Conservation (phyloP, 2,329 filamentous ascomycete species). For the Tolypocladium amazonense region DNA sequence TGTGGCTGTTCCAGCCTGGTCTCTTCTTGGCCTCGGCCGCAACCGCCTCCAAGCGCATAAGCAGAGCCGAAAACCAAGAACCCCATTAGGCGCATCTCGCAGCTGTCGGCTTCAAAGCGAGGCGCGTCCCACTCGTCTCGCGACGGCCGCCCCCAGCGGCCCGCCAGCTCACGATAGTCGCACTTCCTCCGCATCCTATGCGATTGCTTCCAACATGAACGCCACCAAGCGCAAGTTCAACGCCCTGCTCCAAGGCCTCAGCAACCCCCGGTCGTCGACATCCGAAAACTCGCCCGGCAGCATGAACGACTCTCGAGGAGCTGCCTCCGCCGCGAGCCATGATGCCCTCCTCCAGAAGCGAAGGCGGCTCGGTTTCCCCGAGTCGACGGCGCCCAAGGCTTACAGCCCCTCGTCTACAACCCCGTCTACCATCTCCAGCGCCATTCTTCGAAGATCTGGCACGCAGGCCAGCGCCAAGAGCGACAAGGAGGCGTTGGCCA, state of each 20-base stretch:
- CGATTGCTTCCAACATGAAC: constrained; percentile 39
- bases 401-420: constrained; percentile 7
- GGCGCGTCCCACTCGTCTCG: background rate
- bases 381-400: constrained; percentile 24
- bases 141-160: background rate
- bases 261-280: constrained; percentile 24
- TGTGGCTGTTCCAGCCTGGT: background rate
- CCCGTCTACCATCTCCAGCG: constrained; percentile 8
- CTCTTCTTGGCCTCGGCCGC: background rate
- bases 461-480: constrained; percentile 5
- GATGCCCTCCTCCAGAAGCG: constrained; percentile 40
- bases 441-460: constrained; percentile 1
- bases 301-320: constrained; percentile 12
- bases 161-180: background rate
- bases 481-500: constrained; percentile 31
- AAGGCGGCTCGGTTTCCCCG: constrained; percentile 36
- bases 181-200: background rate
- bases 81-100: background rate
- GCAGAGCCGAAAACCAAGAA: background rate
- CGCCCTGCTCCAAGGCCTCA: constrained; percentile 57
- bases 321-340: constrained; percentile 13
- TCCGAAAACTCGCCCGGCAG: constrained; percentile 3
- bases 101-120: background rate
- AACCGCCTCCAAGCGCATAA: background rate
- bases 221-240: constrained; percentile 80